Evolutionary conservation across 148 eudicot species (phyloP), one percentile per base, ranked within the genome.

Genomic region (Cornus florida): DNA sequence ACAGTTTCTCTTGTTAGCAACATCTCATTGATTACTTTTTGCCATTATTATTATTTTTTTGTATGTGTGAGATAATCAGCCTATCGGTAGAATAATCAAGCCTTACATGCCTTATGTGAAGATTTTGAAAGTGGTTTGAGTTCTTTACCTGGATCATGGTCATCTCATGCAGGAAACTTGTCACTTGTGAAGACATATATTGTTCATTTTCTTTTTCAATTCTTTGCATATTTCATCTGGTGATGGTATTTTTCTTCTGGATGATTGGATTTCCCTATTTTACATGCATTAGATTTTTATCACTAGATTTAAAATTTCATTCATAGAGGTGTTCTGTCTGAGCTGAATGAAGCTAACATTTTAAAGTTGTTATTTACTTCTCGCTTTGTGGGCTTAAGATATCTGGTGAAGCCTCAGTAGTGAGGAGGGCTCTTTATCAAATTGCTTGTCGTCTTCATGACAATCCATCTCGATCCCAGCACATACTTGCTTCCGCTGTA

Each of bases 401-500:
- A 67, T 90, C 98, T 32, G 99, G 98, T 60, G 97, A 92, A 84
- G 84, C 92, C 32, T 68, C 90, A 32, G 81, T 88, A 65, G 97
- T 96, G 73, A 90, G 86, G 91, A 92, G 90, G 73, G 98, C 99
- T 65, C 90, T 96, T 71, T 88, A 78, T 84, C 87, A 90, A 83
- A 85, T 96, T 77, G 90, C 99, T 56, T 75, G 91, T 74, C 97
- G 99, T 50, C 95, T 96, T 76, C 99, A 91, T 87, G 95, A 92
- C 59, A 94, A 96, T 83, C 99, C 99, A 38, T 94, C 99, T 19
- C 91, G 95, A 56, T 87, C 99, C 73, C 99, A 96, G 84, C 97
- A 91, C 83, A 69, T 91, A 87, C 95, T 96, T 70, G 82, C 91
- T 31, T 93, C 94, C 75, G 85, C 97, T 78, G 86, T 80, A 24